phyloP scores from a whole-genome alignment of 768 basidiomycete species.

The Panellus pusillus region DNA sequence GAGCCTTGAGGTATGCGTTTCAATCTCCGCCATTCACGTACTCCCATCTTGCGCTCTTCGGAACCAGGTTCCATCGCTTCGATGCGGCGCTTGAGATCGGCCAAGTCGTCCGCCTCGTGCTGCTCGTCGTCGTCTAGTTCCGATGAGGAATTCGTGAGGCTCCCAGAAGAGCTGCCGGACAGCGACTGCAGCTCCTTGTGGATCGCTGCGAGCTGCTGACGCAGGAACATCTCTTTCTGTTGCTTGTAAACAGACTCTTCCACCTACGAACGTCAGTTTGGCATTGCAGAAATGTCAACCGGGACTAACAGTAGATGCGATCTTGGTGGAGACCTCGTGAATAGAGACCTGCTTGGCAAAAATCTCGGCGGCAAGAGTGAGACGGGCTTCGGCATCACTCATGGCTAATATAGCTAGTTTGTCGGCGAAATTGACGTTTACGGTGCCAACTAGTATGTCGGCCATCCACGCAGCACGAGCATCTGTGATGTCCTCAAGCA shows the following conservation, averaged over 20 bases:
- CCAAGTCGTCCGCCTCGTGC: constrained; percentile 78
- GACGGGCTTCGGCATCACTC: constrained; percentile 58
- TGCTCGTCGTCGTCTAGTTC: constrained; percentile 79
- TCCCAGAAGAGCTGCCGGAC: constrained; percentile 7
- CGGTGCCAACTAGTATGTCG: constrained; percentile 68
- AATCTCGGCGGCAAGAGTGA: constrained; percentile 66
- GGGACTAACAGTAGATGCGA: constrained; percentile 43
- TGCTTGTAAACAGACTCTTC: constrained; percentile 86
- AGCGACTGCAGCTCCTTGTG: constrained; percentile 63
- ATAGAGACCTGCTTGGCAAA: constrained; percentile 78
- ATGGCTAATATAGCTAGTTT: constrained; percentile 73
- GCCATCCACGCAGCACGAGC: constrained; percentile 72
- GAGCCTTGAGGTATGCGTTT: constrained; percentile 88
- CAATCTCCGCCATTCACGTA: constrained; percentile 80
- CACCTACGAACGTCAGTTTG: constrained; percentile 41
- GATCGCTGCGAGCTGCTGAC: constrained; percentile 80
- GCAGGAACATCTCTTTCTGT: constrained; percentile 84
- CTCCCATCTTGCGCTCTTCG: constrained; percentile 81
- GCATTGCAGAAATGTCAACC: too few species aligned
- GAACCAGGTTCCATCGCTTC: constrained; percentile 71
- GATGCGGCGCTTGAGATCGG: constrained; percentile 68
- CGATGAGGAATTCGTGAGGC: constrained; percentile 32
- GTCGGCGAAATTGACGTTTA: constrained; percentile 67
- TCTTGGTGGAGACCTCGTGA: constrained; percentile 78
- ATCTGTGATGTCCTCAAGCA: constrained; percentile 72